Evolutionary conservation across 1,284 basidiomycete genomes (phyloP).

Genomic region (Schizopora paradoxa): DNA sequence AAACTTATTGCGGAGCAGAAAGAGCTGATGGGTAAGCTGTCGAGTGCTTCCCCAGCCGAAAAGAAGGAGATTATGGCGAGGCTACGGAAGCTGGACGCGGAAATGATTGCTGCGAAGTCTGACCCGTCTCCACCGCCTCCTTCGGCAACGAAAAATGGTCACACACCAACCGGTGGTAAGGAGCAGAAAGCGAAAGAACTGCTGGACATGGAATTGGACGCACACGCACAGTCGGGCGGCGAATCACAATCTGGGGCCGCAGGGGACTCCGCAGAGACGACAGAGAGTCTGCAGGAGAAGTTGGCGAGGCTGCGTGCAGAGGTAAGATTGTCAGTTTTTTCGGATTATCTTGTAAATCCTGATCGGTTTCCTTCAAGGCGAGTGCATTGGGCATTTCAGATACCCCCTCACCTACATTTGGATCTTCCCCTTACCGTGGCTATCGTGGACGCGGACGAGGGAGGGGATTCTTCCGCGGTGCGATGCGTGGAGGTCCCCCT

Average conservation of each 20-base stretch:
- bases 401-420: slow-evolving; percentile 27
- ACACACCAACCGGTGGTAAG: slow-evolving; percentile 33
- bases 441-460: slow-evolving; percentile 73
- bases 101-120: slow-evolving; percentile 53
- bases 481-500: slow-evolving; percentile 53
- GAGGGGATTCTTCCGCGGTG: slow-evolving; percentile 57
- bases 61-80: slow-evolving; percentile 79
- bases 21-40: slow-evolving; percentile 69
- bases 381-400: slow-evolving; percentile 74
- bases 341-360: not conserved
- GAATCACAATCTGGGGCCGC: slow-evolving; percentile 11
- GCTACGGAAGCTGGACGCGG: slow-evolving; percentile 74
- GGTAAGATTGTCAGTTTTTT: slow-evolving; percentile 37
- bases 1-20: slow-evolving; percentile 89
- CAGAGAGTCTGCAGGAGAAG: slow-evolving; percentile 73
- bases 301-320: slow-evolving; percentile 80
- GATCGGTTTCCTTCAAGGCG: slow-evolving; percentile 41
- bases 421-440: slow-evolving; percentile 46
- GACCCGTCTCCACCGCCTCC: slow-evolving; percentile 29
- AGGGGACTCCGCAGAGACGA: slow-evolving; percentile 44
- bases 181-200: slow-evolving; percentile 56
- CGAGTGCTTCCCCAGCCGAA: slow-evolving; percentile 60
- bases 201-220: slow-evolving; percentile 72
- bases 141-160: slow-evolving; percentile 21
- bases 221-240: slow-evolving; percentile 35